Evolutionary conservation across 2,329 filamentous ascomycete genomes (phyloP).

Genomic region (Coleophoma cylindrospora): DNA sequence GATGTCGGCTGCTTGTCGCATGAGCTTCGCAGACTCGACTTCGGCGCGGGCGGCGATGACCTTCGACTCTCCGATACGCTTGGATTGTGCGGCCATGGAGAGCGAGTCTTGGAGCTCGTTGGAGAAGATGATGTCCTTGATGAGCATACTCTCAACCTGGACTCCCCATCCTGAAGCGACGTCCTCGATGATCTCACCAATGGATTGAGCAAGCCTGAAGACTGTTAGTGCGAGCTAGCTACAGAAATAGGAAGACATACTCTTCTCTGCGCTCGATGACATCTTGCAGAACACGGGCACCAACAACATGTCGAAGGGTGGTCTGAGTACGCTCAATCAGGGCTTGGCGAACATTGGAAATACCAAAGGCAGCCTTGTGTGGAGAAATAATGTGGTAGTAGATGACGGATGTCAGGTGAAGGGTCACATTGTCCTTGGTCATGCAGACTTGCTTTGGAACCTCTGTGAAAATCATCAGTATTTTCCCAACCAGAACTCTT

Average conservation of each 20-base stretch:
- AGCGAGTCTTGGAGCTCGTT: conserved; percentile 92
- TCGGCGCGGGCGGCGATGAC: conserved; percentile 96
- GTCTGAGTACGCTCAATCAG: conserved; percentile 97
- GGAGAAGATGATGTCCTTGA: conserved; percentile 98
- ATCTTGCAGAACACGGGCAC: conserved; percentile 91
- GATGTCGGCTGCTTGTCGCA: conserved; percentile 91
- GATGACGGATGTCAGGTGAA: conserved; percentile 92
- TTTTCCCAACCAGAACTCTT: neutral
- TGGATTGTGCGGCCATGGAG: conserved; percentile 97
- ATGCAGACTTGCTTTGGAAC: conserved; percentile 96
- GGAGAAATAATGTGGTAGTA: conserved; percentile 97
- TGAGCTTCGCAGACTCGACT: conserved; percentile 92
- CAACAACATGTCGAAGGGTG: conserved; percentile 92
- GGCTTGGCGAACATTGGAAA: conserved; percentile 91
- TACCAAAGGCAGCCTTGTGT: conserved; percentile 96
- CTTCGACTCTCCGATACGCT: conserved; percentile 97
- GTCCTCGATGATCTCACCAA: conserved; percentile 95
- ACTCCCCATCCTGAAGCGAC: conserved; percentile 93
- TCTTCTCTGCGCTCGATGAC: conserved; percentile 98
- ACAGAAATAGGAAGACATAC: conserved; percentile 7
- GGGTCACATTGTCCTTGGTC: conserved; percentile 98
- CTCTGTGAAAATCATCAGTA: conserved; percentile 42
- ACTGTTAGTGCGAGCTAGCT: too few relatives aligned
- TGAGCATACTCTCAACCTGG: conserved; percentile 94
- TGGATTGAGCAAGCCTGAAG: conserved; percentile 70